phyloP scores from a whole-genome alignment of 257 asterid species.

The Linderniella brevidens region DNA sequence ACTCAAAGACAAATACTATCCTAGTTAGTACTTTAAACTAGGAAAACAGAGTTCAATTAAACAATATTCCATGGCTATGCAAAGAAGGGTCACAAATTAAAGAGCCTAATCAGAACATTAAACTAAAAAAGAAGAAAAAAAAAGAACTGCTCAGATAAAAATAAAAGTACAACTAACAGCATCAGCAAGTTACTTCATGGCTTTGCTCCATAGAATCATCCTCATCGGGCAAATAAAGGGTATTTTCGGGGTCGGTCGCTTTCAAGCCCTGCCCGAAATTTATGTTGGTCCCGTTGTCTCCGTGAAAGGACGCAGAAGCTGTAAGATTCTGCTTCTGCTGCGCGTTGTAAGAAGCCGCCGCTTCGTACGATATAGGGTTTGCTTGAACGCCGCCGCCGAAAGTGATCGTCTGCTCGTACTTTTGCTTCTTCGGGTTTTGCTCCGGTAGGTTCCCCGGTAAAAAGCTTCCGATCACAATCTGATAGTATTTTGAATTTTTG shows the following conservation, averaged over 20 bases:
- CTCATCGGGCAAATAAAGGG: background rate
- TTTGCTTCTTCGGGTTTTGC: slow-evolving; percentile 30
- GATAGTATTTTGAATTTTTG: background rate
- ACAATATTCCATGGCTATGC: too few species aligned
- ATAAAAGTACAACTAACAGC: slow-evolving; percentile 7
- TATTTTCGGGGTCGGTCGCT: background rate
- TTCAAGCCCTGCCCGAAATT: background rate
- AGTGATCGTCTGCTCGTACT: slow-evolving; percentile 21
- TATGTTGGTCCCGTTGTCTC: background rate
- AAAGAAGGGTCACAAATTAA: too few species aligned
- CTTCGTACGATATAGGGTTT: slow-evolving; percentile 15
- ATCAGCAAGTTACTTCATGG: slow-evolving; percentile 4
- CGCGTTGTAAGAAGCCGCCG: background rate
- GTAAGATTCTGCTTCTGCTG: background rate
- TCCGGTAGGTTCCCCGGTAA: slow-evolving; percentile 32
- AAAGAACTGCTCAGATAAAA: slow-evolving; percentile 17
- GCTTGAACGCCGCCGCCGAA: slow-evolving; percentile 13
- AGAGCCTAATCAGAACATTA: too few species aligned
- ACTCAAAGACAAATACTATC: background rate
- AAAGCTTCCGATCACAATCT: slow-evolving; percentile 79
- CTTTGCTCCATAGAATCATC: background rate
- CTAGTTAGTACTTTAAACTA: too few species aligned
- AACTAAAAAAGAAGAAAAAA: slow-evolving; percentile 4
- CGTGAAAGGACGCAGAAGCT: background rate
- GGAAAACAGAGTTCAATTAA: too few species aligned